A percentile compares a stretch with the other conserved stretches of the same genome.
Evolutionary conservation across 2,329 filamentous ascomycete species (phyloP).

Genomic region (Apiospora sp.): DNA sequence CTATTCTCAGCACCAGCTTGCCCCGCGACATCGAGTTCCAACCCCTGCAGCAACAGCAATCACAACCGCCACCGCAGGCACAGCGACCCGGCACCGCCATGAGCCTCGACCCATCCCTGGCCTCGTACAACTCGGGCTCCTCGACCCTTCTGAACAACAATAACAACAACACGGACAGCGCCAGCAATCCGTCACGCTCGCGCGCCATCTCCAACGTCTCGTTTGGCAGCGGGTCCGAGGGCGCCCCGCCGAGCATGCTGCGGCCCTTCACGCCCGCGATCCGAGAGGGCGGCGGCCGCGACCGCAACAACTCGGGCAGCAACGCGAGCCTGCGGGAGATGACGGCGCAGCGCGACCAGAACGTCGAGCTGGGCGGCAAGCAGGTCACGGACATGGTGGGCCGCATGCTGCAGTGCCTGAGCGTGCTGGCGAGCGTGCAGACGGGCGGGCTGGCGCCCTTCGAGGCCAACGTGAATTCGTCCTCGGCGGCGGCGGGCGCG

Average conservation of each 20-base stretch:
- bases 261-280: constrained; percentile 58
- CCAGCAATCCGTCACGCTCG: constrained; percentile 64
- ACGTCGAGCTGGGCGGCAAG: constrained; percentile 69
- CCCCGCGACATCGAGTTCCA: constrained; percentile 25
- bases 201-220: constrained; percentile 89
- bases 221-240: constrained; percentile 58
- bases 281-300: background rate
- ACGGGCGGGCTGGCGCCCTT: constrained; percentile 29
- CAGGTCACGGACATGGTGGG: constrained; percentile 94
- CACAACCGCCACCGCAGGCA: constrained; percentile 51
- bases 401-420: constrained; percentile 95
- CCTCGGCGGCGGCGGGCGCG: constrained; percentile 30
- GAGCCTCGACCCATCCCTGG: constrained; percentile 76
- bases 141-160: constrained; percentile 80
- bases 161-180: constrained; percentile 50
- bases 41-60: constrained; percentile 37
- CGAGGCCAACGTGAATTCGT: constrained; percentile 21
- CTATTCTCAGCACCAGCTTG: constrained; percentile 33
- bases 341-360: constrained; percentile 57
- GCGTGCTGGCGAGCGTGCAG: constrained; percentile 81
- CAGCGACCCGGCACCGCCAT: constrained; percentile 75
- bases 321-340: constrained; percentile 34
- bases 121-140: constrained; percentile 80
- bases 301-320: constrained; percentile 28
- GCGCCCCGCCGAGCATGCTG: constrained; percentile 44